Evolutionary conservation across 139 green algal species (phyloP).

Genomic region (Chlorella sp.): DNA sequence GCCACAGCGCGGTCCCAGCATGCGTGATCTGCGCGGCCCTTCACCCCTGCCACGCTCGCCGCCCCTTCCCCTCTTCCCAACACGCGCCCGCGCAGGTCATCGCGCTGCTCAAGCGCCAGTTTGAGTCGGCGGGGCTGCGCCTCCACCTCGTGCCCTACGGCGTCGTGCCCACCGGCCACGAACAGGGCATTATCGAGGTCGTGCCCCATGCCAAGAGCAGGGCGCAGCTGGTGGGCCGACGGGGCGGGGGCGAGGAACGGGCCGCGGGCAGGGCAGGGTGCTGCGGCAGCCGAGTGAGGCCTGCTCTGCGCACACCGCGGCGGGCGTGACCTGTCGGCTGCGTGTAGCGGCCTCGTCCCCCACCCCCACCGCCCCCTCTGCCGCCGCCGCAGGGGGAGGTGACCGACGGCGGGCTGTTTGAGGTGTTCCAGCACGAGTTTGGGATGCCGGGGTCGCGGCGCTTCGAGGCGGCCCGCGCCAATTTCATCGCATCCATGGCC

Average conservation of each 20-base stretch:
- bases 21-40: no score
- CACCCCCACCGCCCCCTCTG: background rate
- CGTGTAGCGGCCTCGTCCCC: background rate
- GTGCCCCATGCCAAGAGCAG: conserved; percentile 84
- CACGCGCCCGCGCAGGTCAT: conserved; percentile 67
- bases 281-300: background rate
- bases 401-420: conserved; percentile 86
- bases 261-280: background rate
- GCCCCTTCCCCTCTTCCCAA: background rate
- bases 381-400: conserved; percentile 78
- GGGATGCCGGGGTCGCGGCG: conserved; percentile 66
- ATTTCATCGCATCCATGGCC: conserved; percentile 86
- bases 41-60: background rate
- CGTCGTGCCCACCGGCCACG: conserved; percentile 95
- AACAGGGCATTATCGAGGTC: conserved; percentile 94
- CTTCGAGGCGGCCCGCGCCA: conserved; percentile 87
- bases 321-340: no score
- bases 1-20: no score
- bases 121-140: conserved; percentile 69
- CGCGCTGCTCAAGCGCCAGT: conserved; percentile 73
- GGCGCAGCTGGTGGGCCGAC: conserved; percentile 40
- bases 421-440: conserved; percentile 94
- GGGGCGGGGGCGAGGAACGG: no score
- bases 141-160: conserved; percentile 95
- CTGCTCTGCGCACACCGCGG: no score